Evolutionary conservation across 345 rosid species (phyloP).

Genomic region (Noccaea bulbosa): DNA sequence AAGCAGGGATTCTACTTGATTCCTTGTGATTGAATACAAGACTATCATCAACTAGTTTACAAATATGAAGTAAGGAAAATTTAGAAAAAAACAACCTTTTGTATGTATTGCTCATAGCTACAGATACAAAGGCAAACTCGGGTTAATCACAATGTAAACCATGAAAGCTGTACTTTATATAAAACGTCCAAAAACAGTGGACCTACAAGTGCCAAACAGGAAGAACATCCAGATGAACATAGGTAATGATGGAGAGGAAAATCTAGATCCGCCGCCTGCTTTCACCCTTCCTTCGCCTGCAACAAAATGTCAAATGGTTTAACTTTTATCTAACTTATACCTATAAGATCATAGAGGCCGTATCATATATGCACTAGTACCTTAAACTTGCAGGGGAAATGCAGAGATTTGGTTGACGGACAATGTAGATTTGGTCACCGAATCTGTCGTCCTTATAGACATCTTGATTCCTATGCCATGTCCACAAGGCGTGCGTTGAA

Average conservation of each 20-base stretch:
- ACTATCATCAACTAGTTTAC: no score
- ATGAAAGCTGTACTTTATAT: not conserved
- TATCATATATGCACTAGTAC: slow-evolving; percentile 13
- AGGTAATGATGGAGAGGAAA: slow-evolving; percentile 18
- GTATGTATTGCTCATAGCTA: not conserved
- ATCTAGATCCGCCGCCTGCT: slow-evolving; percentile 16
- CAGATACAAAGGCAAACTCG: not conserved
- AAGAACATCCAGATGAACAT: slow-evolving; percentile 12
- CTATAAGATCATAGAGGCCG: slow-evolving; percentile 19
- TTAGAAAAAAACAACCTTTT: not conserved
- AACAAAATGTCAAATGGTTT: slow-evolving; percentile 5
- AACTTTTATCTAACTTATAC: not conserved
- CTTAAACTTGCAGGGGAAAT: slow-evolving; percentile 36
- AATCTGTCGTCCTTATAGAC: slow-evolving; percentile 52
- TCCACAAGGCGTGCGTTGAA: slow-evolving; percentile 81
- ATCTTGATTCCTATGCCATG: slow-evolving; percentile 91
- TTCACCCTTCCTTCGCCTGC: slow-evolving; percentile 22
- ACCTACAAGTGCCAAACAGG: slow-evolving; percentile 16
- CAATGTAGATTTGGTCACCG: slow-evolving; percentile 78
- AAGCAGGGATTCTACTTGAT: no score
- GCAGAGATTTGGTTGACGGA: slow-evolving; percentile 67
- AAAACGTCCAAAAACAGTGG: slow-evolving; percentile 10
- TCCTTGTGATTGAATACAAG: no score
- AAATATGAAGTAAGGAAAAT: no score
- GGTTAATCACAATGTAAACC: slow-evolving; percentile 9